Evolutionary conservation across 768 basidiomycete genomes (phyloP).

Genomic region (Termitomyces heimii): DNA sequence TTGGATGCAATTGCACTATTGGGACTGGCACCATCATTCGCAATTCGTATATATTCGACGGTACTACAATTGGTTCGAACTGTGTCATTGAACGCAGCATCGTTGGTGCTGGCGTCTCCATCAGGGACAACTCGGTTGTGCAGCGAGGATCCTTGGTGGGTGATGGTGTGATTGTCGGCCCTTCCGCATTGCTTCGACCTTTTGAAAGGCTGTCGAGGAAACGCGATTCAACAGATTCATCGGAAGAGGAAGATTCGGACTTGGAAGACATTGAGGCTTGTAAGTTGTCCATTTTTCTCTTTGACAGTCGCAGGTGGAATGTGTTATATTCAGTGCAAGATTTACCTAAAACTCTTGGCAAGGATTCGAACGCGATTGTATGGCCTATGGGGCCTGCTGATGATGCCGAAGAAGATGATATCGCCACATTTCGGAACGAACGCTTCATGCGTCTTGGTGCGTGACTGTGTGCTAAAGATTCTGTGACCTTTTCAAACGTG

Average conservation of each 20-base stretch:
- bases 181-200: constrained; percentile 54
- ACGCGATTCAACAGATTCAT: constrained; percentile 29
- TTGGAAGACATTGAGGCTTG: constrained; percentile 63
- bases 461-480: constrained; percentile 16
- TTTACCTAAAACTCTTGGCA: constrained; percentile 48
- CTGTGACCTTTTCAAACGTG: neutral
- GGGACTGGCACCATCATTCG: constrained; percentile 64
- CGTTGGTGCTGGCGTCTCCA: constrained; percentile 67
- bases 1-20: constrained; percentile 72
- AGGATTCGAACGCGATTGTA: constrained; percentile 68
- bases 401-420: constrained; percentile 56
- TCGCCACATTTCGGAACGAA: constrained; percentile 58
- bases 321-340: constrained; percentile 38
- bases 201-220: constrained; percentile 72
- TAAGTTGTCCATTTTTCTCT: constrained; percentile 26
- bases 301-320: neutral
- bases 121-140: constrained; percentile 64
- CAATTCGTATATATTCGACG: constrained; percentile 82
- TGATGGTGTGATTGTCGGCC: constrained; percentile 75
- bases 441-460: constrained; percentile 69
- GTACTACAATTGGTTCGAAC: constrained; percentile 61
- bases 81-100: constrained; percentile 76
- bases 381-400: constrained; percentile 71
- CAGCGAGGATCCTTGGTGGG: constrained; percentile 76
- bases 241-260: constrained; percentile 47